A percentile compares a stretch with the other conserved stretches of the same genome.
Conservation (phyloP, 306 rosid genomes). For the Castanea mollissima region DNA sequence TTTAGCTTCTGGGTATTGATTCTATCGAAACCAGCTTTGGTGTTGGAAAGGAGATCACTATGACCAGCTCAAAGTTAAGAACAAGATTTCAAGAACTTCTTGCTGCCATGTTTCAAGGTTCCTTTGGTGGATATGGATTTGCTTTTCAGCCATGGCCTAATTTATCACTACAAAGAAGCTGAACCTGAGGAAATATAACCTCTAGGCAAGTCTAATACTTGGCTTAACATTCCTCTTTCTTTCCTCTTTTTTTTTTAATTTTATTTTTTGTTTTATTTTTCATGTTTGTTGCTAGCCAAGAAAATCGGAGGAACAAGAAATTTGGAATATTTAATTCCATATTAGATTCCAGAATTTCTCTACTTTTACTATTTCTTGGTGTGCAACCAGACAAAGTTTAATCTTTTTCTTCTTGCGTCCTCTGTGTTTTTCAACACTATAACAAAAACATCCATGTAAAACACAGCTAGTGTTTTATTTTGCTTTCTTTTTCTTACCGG, state of each 20-base stretch:
- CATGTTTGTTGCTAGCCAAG: slow-evolving; percentile 2
- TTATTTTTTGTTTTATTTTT: background rate
- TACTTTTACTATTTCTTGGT: background rate
- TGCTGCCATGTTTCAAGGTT: slow-evolving; percentile 18
- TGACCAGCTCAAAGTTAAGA: slow-evolving; percentile 25
- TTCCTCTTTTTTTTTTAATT: background rate
- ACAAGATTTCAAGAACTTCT: slow-evolving; percentile 1
- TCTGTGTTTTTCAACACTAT: slow-evolving; percentile 2
- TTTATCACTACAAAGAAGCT: background rate
- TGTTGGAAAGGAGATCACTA: background rate
- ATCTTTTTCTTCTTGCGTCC: background rate
- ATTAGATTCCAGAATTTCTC: background rate
- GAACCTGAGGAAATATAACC: slow-evolving; percentile 42
- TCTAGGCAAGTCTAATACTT: slow-evolving; percentile 98
- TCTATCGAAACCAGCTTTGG: background rate
- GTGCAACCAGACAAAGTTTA: background rate
- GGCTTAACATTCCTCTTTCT: slow-evolving; percentile 41
- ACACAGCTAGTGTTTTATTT: background rate
- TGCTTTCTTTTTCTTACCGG: background rate
- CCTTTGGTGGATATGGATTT: background rate
- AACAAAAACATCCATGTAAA: slow-evolving; percentile 1
- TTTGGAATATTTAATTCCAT: background rate
- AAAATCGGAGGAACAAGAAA: background rate
- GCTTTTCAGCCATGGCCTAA: slow-evolving; percentile 50
- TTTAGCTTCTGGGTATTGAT: background rate